These are phyloP conservation scores for Monilinia fructicola DNA, from an alignment of 2,329 filamentous ascomycete genomes.

Conservation along the genomic window DNA sequence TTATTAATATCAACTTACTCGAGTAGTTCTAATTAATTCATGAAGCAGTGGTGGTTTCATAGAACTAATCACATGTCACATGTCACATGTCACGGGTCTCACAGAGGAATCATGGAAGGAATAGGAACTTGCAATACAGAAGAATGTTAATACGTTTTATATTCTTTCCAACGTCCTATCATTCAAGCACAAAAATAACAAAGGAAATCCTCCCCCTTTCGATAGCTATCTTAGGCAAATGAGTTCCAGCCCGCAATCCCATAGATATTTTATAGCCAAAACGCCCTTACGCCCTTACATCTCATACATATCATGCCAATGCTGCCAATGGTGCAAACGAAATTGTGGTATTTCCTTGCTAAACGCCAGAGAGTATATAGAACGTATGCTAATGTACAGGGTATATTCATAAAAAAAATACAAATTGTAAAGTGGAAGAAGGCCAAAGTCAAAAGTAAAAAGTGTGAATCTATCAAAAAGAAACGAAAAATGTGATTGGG, in stretches of 20 bases:
- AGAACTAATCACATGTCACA: neutral
- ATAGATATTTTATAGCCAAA: neutral
- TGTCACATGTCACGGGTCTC: neutral
- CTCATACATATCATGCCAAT: neutral
- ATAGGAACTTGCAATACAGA: neutral
- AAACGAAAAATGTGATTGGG: neutral
- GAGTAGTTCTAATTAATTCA: no score
- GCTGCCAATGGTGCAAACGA: constrained; percentile 5
- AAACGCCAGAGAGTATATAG: constrained; percentile 7
- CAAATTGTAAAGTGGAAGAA: neutral
- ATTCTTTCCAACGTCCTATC: neutral
- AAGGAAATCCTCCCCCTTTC: neutral
- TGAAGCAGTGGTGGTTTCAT: neutral
- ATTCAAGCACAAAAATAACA: neutral
- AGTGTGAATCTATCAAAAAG: neutral
- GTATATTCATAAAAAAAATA: constrained; percentile 8
- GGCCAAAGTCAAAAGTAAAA: neutral
- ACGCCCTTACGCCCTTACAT: neutral
- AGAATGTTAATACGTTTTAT: neutral
- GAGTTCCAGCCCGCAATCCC: neutral
- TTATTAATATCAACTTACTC: neutral
- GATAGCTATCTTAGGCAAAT: neutral
- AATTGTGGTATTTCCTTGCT: constrained; percentile 24
- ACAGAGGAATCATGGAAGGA: neutral
- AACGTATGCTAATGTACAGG: constrained; percentile 9